Conservation (phyloP, 2,329 filamentous ascomycete genomes). For the Aureobasidium sp. region DNA sequence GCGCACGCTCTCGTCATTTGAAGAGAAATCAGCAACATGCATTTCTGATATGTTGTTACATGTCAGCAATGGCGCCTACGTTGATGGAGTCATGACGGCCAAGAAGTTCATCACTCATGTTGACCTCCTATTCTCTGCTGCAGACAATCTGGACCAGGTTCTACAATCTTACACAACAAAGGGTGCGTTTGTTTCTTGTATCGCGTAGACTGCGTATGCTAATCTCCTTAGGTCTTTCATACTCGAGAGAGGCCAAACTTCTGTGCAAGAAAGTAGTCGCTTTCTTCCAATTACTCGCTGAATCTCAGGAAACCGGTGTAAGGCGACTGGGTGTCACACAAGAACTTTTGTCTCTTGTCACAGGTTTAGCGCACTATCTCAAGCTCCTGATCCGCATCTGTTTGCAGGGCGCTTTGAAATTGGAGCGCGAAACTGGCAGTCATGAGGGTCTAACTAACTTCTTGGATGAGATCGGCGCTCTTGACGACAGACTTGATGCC, state of each 20-base stretch:
- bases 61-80: constrained; percentile 93
- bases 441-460: constrained; percentile 73
- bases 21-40: constrained; percentile 94
- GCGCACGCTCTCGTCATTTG: constrained; percentile 94
- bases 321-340: constrained; percentile 93
- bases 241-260: constrained; percentile 91
- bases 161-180: constrained; percentile 64
- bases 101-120: constrained; percentile 96
- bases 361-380: constrained; percentile 90
- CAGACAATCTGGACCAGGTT: constrained; percentile 71
- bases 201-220: constrained; percentile 14
- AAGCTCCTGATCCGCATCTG: constrained; percentile 97
- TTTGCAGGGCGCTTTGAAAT: constrained; percentile 80
- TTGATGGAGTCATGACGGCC: constrained; percentile 88
- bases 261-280: constrained; percentile 99
- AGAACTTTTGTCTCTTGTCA: constrained; percentile 94
- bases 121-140: constrained; percentile 81
- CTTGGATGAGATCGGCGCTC: constrained; percentile 70
- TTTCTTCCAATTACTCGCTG: constrained; percentile 91
- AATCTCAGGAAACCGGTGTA: constrained; percentile 84
- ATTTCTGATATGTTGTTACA: constrained; percentile 99
- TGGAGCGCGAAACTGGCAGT: constrained; percentile 73
- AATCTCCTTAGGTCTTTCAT: constrained; percentile 54
- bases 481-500: constrained; percentile 68
- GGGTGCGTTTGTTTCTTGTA: constrained; percentile 44